Base-by-base conservation (phyloP, 2,329 filamentous ascomycete genomes). In the Graphiopsis chlorocephala region DNA sequence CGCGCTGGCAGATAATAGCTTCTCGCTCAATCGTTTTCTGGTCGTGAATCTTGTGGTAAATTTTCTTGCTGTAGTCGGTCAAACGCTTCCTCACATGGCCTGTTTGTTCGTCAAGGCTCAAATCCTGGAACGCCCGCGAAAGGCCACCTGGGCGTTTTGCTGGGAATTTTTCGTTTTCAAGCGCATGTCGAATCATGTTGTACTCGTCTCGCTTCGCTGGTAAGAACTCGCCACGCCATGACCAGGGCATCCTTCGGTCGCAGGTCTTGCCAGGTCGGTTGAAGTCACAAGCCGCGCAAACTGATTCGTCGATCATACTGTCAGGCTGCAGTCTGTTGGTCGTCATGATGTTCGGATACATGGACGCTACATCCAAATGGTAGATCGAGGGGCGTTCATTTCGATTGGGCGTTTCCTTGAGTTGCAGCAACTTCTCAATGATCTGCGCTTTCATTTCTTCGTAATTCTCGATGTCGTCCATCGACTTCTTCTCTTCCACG, bases 311-410 rank as follows among this genome's bases (percentile, higher is more conserved):
- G 62, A 99, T 96, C 93, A 99, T 96, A n/a, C 95, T 98, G 77
- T 99, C 95, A 0, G 95, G 95, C 72, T 99, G 95, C 55, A 99
- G 79, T 76, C 95, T 90, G 77, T 99, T 99, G 1, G 95, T 99
- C 1, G 96, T 99, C 96, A 99, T 99, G 77, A 99, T 99, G 78
- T 99, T 99, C 11, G 95, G 95, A 76, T 99, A 99, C 95, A 99
- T 99, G 66, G 95, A 97, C 20, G 95, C 95, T 65, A 99, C 96
- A 75, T 99, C 95, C 80, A 99, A 83, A 83, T 99, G 95, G 79
- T 99, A 99, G 69, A 99, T 99, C 33, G 96, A 85, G 4, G 95
- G 95, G 50, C 88, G 83, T 76, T 99, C 95, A 70, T 83, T 88
- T 68, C 95, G 86, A 72, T 96, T 93, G 0, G 95, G 94, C 0